Evolutionary conservation across 2,329 filamentous ascomycete species (phyloP).

Genomic region (Dactylellina cionopaga): DNA sequence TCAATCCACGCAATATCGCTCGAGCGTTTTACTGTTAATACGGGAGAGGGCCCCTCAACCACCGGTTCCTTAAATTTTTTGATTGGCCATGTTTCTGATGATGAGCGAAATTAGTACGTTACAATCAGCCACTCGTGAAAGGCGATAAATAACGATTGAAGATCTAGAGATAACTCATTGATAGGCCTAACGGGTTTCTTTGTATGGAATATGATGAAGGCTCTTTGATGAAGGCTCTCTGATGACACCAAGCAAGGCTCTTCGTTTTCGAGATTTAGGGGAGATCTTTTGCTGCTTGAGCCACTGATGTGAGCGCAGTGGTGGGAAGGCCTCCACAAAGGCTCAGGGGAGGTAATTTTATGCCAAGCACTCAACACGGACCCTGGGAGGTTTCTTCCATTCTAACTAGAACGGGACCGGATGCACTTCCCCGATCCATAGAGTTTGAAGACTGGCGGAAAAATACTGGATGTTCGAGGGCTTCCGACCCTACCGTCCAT

Average conservation of each 20-base stretch:
- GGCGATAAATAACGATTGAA: neutral
- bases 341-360: slow-evolving; percentile 33
- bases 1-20: slow-evolving; percentile 36
- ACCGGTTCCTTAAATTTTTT: slow-evolving; percentile 28
- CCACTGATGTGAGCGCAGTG: neutral
- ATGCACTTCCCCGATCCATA: slow-evolving; percentile 49
- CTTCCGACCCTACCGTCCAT: slow-evolving; percentile 35
- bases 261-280: too few species aligned
- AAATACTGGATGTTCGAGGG: slow-evolving; percentile 9
- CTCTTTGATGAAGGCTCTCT: too few species aligned
- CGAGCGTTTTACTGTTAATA: slow-evolving; percentile 26
- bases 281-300: too few species aligned
- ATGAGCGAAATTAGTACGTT: slow-evolving; percentile 25
- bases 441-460: slow-evolving; percentile 24
- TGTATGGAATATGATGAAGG: too few species aligned
- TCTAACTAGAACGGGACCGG: slow-evolving; percentile 48
- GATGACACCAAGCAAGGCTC: too few species aligned
- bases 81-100: slow-evolving; percentile 38
- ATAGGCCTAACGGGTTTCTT: neutral
- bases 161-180: neutral
- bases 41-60: neutral
- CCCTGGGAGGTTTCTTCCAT: slow-evolving; percentile 2
- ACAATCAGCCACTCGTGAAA: neutral
- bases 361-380: slow-evolving; percentile 41
- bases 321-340: neutral